Evolutionary conservation across 108 stramenopile genomes (phyloP), one percentile per base, ranked within the genome.

Genomic region (Chaetoceros tenuissimus): DNA sequence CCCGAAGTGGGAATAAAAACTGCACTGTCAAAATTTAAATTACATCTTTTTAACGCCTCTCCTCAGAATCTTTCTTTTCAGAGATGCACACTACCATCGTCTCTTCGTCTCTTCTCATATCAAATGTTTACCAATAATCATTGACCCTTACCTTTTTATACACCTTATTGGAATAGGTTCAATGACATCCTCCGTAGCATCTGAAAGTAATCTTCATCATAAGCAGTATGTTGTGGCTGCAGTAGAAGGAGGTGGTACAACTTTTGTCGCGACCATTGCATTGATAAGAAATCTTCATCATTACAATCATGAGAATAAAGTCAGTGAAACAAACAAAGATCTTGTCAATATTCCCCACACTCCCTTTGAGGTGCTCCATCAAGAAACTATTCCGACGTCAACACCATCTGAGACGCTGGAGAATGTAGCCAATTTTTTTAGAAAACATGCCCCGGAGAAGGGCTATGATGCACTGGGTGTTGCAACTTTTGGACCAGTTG

Each of bases 221-320:
- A n/a, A n/a, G n/a, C n/a, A n/a, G n/a, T n/a, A n/a, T n/a, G n/a
- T 72, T 31, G 73, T 85, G 34, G 94, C 92, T 25, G 94, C 85
- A 13, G 85, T 98, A 0, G 97, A 98, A 74, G 96, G 90, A 25
- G 97, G 97, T 13, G 97, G 97, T 0, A 96, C 97, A 24, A 80
- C 94, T 16, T 98, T 94, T 66, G 67, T 82, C 10, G 88, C 88
- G 3, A 88, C 88, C 16, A 59, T 97, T 20, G 84, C 69, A 40
- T 46, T 49, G 10, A 66, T 70, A 40, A 17, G 59, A 45, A n/a
- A n/a, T n/a, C n/a, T n/a, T n/a, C n/a, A n/a, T n/a, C 48, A 48
- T 46, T 18, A 72, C 48, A 10, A 64, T 30, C n/a, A 69, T 24
- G 40, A 59, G 53, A 21, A 54, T 45, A 29, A 61, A 19, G 31